Evolutionary conservation across 192 early-diverging fungal genomes (phyloP), one percentile per base, ranked within the genome.

Genomic region (Martensiomyces pterosporus): DNA sequence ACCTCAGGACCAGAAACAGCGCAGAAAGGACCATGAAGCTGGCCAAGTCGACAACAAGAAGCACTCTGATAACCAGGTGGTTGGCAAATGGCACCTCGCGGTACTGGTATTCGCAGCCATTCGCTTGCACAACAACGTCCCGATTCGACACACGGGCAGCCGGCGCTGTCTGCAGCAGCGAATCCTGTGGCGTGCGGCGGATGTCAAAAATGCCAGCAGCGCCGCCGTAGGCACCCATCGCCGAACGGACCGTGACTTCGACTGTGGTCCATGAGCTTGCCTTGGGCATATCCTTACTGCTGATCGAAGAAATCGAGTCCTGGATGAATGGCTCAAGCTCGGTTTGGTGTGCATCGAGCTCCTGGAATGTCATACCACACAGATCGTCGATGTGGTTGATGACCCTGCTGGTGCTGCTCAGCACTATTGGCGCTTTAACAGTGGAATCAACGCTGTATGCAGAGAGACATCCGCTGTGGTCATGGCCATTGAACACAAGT

Each of bases 201-300:
- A 79, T 72, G 48, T 85, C 83, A 41, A 85, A 80, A 35, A 85
- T 52, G 24, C 83, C 83, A 1, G 83, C 57, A 26, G 76, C 78
- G 14, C 83, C 83, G 14, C 60, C 62, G 49, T 60, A 82, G 21
- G 50, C 79, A 25, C 79, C 83, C 83, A 85, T 85, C 19, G 76
- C 55, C 15, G 83, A 82, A 27, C 83, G 67, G 40, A 80, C 77
- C 1, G 83, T 85, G 12, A 81, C 47, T 43, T 85, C 83, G 2
- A 77, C 60, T 1, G 70, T 57, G 2, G 56, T n/a, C 43, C 55
- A 64, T 14, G 39, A 23, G 22, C 38, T 35, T 1, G 43, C 27
- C 23, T 19, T 39, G 13, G 24, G 27, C 14, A 27, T 41, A 1
- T 48, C 42, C 9, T 33, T 19, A 4, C 27, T 36, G 39, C 41